Conservation (phyloP, 73 alveolate species). For the Paramecium caudatum region DNA sequence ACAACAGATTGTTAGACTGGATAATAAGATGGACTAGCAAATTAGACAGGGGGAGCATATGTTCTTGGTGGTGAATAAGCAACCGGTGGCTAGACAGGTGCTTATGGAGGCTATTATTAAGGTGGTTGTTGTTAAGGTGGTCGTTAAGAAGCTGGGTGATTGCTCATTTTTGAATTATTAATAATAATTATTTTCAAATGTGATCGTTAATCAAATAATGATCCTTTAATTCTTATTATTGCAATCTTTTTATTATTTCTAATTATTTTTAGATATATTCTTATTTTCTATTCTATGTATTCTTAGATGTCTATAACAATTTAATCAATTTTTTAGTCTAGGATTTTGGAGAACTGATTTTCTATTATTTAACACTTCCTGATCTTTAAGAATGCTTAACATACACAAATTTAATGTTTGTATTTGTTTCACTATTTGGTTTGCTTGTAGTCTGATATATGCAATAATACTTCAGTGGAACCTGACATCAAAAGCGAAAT, state of each 20-base stretch:
- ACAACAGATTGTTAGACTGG: slow-evolving; percentile 51
- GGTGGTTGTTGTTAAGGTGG: slow-evolving; percentile 12
- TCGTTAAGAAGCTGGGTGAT: slow-evolving; percentile 38
- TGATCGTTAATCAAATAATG: background rate
- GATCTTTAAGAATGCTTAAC: too few relatives aligned
- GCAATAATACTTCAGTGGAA: slow-evolving; percentile 59
- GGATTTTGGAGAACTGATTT: background rate
- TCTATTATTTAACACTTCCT: too few relatives aligned
- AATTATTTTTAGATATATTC: too few relatives aligned
- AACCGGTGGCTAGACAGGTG: background rate
- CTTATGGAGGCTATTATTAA: background rate
- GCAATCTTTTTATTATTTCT: background rate
- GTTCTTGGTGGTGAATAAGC: slow-evolving; percentile 64
- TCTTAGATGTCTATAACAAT: background rate
- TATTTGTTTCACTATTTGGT: slow-evolving; percentile 51
- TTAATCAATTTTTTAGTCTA: background rate
- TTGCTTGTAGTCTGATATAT: slow-evolving; percentile 45
- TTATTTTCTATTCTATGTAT: background rate
- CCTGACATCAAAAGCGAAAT: slow-evolving; percentile 59
- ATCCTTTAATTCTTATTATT: background rate
- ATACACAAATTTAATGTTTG: too few relatives aligned
- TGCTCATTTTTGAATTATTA: slow-evolving; percentile 30
- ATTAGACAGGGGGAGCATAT: slow-evolving; percentile 46
- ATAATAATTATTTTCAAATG: slow-evolving; percentile 15
- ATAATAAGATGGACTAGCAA: slow-evolving; percentile 40